phyloP scores from a whole-genome alignment of 345 rosid species.

The Lepidium didymum region DNA sequence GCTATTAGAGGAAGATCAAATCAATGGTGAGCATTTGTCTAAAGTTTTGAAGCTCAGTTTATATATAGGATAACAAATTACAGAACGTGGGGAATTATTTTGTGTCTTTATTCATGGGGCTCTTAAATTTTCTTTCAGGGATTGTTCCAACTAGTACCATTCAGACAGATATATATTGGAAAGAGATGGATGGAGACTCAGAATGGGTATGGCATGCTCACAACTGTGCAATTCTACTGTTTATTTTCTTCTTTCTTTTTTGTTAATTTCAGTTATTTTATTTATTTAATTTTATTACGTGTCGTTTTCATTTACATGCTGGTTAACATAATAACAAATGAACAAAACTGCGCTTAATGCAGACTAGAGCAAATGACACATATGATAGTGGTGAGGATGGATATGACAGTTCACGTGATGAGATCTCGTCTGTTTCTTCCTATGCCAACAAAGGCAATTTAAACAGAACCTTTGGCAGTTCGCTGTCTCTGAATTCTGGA shows the following conservation, averaged over 20 bases:
- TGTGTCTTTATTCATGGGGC: neutral
- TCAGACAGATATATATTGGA: constrained; percentile 77
- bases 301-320: constrained; percentile 8
- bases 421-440: constrained; percentile 80
- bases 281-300: neutral
- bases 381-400: constrained; percentile 73
- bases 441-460: constrained; percentile 55
- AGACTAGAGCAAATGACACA: constrained; percentile 72
- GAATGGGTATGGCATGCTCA: constrained; percentile 70
- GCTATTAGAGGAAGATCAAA: constrained; percentile 60
- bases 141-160: constrained; percentile 69
- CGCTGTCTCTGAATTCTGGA: constrained; percentile 59
- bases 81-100: neutral
- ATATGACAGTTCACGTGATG: constrained; percentile 91
- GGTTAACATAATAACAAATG: neutral
- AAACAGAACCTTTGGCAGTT: constrained; percentile 65
- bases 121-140: constrained; percentile 37
- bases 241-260: neutral
- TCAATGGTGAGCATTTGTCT: constrained; percentile 47
- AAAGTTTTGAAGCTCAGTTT: neutral
- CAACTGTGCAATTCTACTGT: constrained; percentile 1
- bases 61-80: neutral
- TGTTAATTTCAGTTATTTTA: neutral
- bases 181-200: constrained; percentile 90
- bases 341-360: constrained; percentile 17